Conservation (phyloP, 495 filamentous ascomycete genomes). For the Aspergillus campestris region DNA sequence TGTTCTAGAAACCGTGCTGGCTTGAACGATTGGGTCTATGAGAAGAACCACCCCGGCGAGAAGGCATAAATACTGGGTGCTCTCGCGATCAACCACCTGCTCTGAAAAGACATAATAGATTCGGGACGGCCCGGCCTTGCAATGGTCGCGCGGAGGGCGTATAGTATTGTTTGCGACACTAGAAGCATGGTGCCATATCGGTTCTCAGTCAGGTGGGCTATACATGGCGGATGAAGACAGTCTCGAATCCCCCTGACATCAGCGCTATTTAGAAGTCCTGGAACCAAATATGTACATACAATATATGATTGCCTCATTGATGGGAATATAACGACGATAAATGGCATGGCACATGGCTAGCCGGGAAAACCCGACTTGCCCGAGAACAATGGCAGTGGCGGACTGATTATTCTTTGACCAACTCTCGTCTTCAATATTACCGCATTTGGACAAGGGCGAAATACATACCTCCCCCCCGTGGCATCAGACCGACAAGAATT, state of each 20-base stretch:
- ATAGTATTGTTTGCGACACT: no score
- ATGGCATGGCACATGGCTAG: slow-evolving; percentile 3
- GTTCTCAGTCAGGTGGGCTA: no score
- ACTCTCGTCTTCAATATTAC: slow-evolving; percentile 15
- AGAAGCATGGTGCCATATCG: no score
- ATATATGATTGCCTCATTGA: neutral
- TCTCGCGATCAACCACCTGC: no score
- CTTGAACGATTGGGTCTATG: slow-evolving; percentile 94
- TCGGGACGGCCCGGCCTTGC: no score
- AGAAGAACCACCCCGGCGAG: slow-evolving; percentile 49
- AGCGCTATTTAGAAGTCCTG: neutral
- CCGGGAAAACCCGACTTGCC: neutral
- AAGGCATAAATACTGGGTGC: slow-evolving; percentile 17
- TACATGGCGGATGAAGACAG: no score
- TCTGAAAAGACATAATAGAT: no score
- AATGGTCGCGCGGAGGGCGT: no score
- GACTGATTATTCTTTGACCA: slow-evolving; percentile 12
- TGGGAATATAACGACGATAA: slow-evolving; percentile 5
- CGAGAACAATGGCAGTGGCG: slow-evolving; percentile 14
- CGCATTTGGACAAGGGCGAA: slow-evolving; percentile 8
- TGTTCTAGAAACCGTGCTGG: slow-evolving; percentile 64
- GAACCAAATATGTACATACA: neutral
- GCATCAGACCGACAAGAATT: no score
- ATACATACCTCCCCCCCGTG: no score
- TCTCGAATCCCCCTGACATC: no score